Base-by-base conservation (phyloP, 2,329 filamentous ascomycete genomes). In the Corinectria fuckeliana region DNA sequence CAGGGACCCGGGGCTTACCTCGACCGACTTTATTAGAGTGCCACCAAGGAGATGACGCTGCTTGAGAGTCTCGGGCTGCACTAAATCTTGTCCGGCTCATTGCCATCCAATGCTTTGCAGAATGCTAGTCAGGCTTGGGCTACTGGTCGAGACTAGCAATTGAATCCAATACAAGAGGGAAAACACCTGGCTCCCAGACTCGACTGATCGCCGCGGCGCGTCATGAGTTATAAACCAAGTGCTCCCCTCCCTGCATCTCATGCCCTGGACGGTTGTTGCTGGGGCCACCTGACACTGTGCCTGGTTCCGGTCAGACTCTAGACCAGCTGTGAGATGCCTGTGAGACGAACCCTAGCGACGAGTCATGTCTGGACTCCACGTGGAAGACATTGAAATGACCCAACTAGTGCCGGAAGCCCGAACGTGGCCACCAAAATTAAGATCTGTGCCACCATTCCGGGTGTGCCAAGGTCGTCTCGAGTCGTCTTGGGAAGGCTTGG, bases 1-100 rank as follows among this genome's bases (percentile, higher is more conserved):
- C 66, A 68, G 64, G 64, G 66, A 64, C 60, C 62, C 66, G 62
- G 60, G 62, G 62, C 50, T 60, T 47, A 59, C 44, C 32, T 42
- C 58, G 51, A 56, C 61, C 54, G 65, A 63, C 58, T n/a, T n/a
- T 54, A 56, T 55, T 55, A 23, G 18, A 61, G 65, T 66, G 61
- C 57, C 65, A 67, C 56, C 49, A 60, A 54, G 44, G 53, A 58
- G 53, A 60, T 51, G 61, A 56, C 54, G 58, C 39, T 32, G 39
- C 48, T 57, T 52, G 48, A 55, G 47, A 53, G 51, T 49, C 38
- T 52, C 41, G 48, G 47, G 26, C 49, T 50, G 41, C 49, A 49
- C 57, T 60, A 52, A 41, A 14, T 23, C 20, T 23, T 23, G 47
- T 6, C 38, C 20, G 42, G 56, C 38, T 39, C 56, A 30, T 16